A percentile compares a stretch with the other conserved stretches of the same genome.
These are phyloP conservation scores for Immersiporthe knoxdaviesiana DNA, from an alignment of 2,329 filamentous ascomycete species.

Conservation along the genomic window DNA sequence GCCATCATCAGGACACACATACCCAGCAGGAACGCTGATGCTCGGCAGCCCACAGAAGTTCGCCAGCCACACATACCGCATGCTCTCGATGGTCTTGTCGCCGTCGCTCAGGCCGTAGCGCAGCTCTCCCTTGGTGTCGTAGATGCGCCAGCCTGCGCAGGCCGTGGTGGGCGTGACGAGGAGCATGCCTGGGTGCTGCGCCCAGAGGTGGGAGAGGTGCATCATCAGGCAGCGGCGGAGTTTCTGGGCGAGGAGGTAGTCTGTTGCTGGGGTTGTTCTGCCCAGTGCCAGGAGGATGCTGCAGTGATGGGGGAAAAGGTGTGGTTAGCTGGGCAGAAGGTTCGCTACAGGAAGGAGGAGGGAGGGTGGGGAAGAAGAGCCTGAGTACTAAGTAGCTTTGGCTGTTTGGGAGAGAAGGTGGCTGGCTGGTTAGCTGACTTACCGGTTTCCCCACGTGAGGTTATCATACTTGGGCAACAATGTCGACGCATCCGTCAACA, in stretches of 20 bases:
- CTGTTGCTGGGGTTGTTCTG: conserved; percentile 63
- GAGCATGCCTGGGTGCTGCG: conserved; percentile 67
- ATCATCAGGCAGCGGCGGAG: conserved; percentile 70
- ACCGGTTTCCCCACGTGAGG: conserved; percentile 52
- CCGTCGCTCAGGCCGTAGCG: conserved; percentile 50
- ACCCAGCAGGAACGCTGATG: conserved; percentile 51
- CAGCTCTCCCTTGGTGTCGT: conserved; percentile 40
- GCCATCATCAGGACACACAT: conserved; percentile 43
- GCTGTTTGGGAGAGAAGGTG: too few species aligned
- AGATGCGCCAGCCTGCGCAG: conserved; percentile 51
- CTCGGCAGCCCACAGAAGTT: conserved; percentile 55
- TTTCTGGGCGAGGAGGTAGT: conserved; percentile 71
- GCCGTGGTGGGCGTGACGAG: conserved; percentile 71
- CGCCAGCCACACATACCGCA: conserved; percentile 56
- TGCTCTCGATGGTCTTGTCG: conserved; percentile 49
- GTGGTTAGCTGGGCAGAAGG: not conserved
- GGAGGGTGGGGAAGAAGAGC: too few species aligned
- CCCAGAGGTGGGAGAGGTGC: conserved; percentile 70
- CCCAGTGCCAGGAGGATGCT: conserved; percentile 69
- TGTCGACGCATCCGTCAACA: conserved; percentile 64
- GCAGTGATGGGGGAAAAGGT: conserved; percentile 19
- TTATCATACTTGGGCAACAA: conserved; percentile 50
- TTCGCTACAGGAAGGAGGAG: too few species aligned
- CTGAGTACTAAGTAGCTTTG: too few species aligned
- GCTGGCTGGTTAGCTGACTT: not conserved